These are phyloP conservation scores for Blastobotrys chiropterorum DNA, from an alignment of 805 yeast genomes.

Conservation along the genomic window DNA sequence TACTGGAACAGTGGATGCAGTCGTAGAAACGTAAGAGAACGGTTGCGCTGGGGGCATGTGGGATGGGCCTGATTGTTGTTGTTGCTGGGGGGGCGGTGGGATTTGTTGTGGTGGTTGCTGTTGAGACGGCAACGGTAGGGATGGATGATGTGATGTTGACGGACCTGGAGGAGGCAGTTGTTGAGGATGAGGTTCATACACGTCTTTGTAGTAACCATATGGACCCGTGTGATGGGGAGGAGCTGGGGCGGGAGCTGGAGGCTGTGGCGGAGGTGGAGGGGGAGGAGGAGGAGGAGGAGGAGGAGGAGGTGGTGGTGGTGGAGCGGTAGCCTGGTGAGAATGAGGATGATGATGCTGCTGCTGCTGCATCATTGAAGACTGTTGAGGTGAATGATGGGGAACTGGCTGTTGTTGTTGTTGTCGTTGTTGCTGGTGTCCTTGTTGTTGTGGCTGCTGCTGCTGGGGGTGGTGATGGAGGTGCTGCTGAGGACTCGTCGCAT, in stretches of 20 bases:
- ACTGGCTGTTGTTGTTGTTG: slow-evolving; percentile 8
- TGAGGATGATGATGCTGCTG: background rate
- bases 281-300: background rate
- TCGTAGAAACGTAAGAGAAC: slow-evolving; percentile 14
- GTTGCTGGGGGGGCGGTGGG: slow-evolving; percentile 1
- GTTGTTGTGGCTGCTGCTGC: slow-evolving; percentile 5
- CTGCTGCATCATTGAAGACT: background rate
- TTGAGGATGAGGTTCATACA: slow-evolving; percentile 6
- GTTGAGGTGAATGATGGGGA: slow-evolving; percentile 9
- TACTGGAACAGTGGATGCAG: slow-evolving; percentile 17
- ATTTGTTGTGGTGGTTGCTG: background rate
- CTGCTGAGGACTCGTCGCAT: background rate
- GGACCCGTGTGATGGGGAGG: slow-evolving; percentile 7
- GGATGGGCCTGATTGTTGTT: too few relatives aligned
- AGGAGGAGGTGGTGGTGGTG: slow-evolving; percentile 1
- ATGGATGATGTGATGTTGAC: slow-evolving; percentile 1
- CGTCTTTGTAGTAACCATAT: slow-evolving; percentile 1
- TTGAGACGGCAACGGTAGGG: slow-evolving; percentile 1
- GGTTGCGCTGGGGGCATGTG: slow-evolving; percentile 12
- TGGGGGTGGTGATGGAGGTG: slow-evolving; percentile 1
- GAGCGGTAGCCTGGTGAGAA: background rate
- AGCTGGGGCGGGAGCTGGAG: background rate
- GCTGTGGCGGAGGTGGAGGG: background rate
- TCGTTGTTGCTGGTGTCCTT: slow-evolving; percentile 5
- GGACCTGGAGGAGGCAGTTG: slow-evolving; percentile 4